A percentile compares a stretch with the other conserved stretches of the same genome.
These are phyloP conservation scores for Thozetella sp. DNA, from an alignment of 495 filamentous ascomycete genomes.

Conservation along the genomic window DNA sequence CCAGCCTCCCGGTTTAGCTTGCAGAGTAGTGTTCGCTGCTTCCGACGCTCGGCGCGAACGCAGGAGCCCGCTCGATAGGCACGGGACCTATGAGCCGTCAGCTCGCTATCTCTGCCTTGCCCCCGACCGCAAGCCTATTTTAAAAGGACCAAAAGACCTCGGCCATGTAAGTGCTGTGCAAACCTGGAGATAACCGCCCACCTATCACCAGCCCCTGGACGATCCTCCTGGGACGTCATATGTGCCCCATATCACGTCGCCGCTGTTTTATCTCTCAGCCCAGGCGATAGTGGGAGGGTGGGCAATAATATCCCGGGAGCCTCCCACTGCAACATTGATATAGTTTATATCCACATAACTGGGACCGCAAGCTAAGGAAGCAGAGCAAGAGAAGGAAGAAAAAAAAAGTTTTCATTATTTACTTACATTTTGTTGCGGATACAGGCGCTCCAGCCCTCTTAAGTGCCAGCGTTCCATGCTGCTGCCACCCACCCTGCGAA, in stretches of 20 bases:
- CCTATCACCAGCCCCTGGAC: background rate
- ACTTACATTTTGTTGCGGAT: constrained; percentile 1
- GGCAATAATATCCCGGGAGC: constrained; percentile 1
- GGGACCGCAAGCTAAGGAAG: too few species aligned
- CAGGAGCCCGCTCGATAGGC: background rate
- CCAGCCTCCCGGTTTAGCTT: too few species aligned
- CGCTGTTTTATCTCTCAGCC: constrained; percentile 16
- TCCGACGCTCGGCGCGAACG: too few species aligned
- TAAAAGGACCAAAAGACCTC: too few species aligned
- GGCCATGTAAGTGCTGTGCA: background rate
- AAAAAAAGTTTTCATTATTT: background rate
- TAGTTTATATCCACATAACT: too few species aligned
- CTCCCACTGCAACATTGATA: background rate
- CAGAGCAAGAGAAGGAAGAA: background rate
- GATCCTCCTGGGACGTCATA: constrained; percentile 8
- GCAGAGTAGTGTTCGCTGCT: too few species aligned
- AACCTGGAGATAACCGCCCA: background rate
- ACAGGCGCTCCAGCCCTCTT: constrained; percentile 12
- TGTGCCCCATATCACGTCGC: constrained; percentile 8
- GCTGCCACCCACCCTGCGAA: background rate
- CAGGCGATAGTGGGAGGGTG: constrained; percentile 11
- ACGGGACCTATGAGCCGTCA: background rate
- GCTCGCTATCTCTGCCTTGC: background rate
- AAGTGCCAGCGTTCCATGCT: constrained; percentile 16
- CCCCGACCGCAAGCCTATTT: background rate